Conservation (phyloP, 768 basidiomycete genomes). For the Baorangia bicolor region DNA sequence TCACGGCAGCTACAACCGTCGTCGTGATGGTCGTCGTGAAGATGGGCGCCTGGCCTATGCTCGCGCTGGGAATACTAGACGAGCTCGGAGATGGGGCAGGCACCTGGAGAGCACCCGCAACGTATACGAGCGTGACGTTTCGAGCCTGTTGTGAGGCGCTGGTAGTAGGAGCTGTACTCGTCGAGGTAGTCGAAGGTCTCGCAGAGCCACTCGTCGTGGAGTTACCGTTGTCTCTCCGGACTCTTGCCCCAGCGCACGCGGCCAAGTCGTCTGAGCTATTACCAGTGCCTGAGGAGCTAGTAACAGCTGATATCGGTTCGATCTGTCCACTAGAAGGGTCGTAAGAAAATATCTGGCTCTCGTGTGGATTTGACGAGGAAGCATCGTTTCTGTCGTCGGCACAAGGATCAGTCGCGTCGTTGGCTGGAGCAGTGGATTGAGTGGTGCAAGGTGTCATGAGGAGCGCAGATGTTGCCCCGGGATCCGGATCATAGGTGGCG, state of each 20-base stretch:
- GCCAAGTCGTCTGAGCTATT: not conserved
- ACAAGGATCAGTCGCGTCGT: constrained; percentile 11
- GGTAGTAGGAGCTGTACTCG: constrained; percentile 12
- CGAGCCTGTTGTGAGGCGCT: constrained; percentile 13
- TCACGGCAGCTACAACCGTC: constrained; percentile 17
- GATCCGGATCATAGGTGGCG: constrained; percentile 59
- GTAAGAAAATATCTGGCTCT: constrained; percentile 62
- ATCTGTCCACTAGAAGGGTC: constrained; percentile 47
- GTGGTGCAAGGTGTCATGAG: constrained; percentile 45
- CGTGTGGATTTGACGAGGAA: constrained; percentile 24
- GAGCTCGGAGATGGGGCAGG: constrained; percentile 9
- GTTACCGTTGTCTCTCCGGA: constrained; percentile 13
- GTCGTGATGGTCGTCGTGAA: constrained; percentile 30
- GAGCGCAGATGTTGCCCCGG: constrained; percentile 47
- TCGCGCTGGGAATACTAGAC: not conserved
- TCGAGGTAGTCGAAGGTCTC: constrained; percentile 16
- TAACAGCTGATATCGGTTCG: constrained; percentile 49
- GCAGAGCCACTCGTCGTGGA: constrained; percentile 8
- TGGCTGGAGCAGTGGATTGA: not conserved
- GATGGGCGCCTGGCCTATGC: not conserved
- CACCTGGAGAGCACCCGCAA: constrained; percentile 37
- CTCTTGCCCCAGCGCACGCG: constrained; percentile 6
- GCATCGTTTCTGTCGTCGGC: not conserved
- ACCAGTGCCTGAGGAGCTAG: constrained; percentile 26
- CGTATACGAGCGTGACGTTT: constrained; percentile 56